Conservation (phyloP, 2,329 filamentous ascomycete species). For the Aureobasidium mangrovei region DNA sequence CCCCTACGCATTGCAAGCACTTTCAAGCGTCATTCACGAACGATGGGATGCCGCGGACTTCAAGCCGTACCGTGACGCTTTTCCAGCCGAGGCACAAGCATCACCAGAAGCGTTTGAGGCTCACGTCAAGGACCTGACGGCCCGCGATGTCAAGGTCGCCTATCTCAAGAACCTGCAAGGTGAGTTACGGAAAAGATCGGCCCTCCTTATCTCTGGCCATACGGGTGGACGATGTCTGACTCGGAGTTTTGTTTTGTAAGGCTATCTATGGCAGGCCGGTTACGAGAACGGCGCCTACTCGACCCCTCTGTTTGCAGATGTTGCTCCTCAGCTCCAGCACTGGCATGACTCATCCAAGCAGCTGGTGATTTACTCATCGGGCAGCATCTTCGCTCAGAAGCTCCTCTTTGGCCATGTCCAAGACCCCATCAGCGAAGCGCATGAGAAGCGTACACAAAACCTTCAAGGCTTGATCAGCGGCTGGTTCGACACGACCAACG, state of each 20-base stretch:
- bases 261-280: slow-evolving; percentile 67
- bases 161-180: slow-evolving; percentile 72
- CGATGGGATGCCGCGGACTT: slow-evolving; percentile 61
- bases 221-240: slow-evolving; percentile 1
- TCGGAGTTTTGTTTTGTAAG: slow-evolving; percentile 17
- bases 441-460: slow-evolving; percentile 48
- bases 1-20: slow-evolving; percentile 62
- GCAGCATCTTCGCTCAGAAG: slow-evolving; percentile 72
- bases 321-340: slow-evolving; percentile 50
- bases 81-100: slow-evolving; percentile 55
- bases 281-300: slow-evolving; percentile 61
- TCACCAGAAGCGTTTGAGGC: slow-evolving; percentile 52
- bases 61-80: slow-evolving; percentile 59
- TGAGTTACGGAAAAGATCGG: slow-evolving; percentile 29
- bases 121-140: slow-evolving; percentile 63
- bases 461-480: slow-evolving; percentile 50
- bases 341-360: slow-evolving; percentile 51
- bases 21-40: slow-evolving; percentile 54
- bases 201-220: slow-evolving; percentile 6
- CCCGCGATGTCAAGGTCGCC: slow-evolving; percentile 62
- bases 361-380: slow-evolving; percentile 72
- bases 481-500: slow-evolving; percentile 75
- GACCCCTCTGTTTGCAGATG: slow-evolving; percentile 67
- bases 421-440: slow-evolving; percentile 11
- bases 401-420: slow-evolving; percentile 59